Evolutionary conservation across 352 stramenopile genomes (phyloP).

Genomic region (Globisporangium recalcitrans): DNA sequence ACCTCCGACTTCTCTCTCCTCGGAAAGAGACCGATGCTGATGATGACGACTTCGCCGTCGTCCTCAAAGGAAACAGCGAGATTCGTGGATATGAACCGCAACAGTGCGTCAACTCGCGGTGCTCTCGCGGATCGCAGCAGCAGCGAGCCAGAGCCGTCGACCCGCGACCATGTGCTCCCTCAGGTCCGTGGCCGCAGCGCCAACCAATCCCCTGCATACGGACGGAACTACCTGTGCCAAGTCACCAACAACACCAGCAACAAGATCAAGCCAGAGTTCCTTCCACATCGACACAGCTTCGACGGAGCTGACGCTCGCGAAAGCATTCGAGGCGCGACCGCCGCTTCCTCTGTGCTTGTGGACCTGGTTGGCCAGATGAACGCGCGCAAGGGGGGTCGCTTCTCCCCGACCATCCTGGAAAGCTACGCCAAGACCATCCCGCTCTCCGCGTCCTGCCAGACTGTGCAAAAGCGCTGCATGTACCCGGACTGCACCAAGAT

Average conservation of each 20-base stretch:
- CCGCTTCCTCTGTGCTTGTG: background rate
- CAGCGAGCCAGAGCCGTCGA: background rate
- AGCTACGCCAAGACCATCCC: constrained; percentile 35
- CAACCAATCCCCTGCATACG: background rate
- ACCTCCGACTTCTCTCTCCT: background rate
- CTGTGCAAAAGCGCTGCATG: constrained; percentile 56
- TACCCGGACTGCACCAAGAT: constrained; percentile 57
- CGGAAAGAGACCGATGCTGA: background rate
- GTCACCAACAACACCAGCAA: background rate
- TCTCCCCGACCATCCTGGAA: constrained; percentile 27
- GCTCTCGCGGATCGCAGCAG: background rate
- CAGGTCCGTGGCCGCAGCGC: background rate
- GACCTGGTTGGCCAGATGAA: background rate
- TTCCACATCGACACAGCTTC: background rate
- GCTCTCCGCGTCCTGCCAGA: constrained; percentile 48
- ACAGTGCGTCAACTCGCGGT: background rate
- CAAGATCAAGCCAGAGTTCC: background rate
- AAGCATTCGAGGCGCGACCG: background rate
- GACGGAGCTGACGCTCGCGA: background rate
- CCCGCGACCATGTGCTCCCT: background rate
- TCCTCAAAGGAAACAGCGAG: background rate
- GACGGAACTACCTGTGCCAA: background rate
- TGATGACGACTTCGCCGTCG: background rate
- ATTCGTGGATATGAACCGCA: background rate
- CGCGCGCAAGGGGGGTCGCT: background rate